Evolutionary conservation across 441 rosid species (phyloP).

Genomic region (Syzygium malaccense): DNA sequence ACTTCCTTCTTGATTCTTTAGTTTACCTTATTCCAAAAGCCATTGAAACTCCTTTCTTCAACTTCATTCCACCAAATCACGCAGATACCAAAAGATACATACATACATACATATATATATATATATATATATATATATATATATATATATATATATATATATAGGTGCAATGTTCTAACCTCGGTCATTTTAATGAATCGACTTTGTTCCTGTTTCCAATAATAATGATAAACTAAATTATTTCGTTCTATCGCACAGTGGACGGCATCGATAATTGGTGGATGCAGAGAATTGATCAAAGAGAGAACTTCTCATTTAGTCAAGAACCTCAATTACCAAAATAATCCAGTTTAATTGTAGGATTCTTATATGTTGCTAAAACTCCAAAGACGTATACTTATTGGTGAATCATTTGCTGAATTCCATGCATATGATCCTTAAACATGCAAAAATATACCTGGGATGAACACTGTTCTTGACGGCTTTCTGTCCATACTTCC

Average conservation of each 20-base stretch:
- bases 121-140: neutral
- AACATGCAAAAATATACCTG: constrained; percentile 17
- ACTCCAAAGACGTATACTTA: neutral
- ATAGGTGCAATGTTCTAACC: neutral
- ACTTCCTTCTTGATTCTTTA: neutral
- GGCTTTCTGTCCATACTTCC: constrained; percentile 56
- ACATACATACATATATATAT: too few species aligned
- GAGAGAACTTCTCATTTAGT: neutral
- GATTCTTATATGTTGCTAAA: neutral
- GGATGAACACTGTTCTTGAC: constrained; percentile 39
- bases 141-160: neutral
- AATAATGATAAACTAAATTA: neutral
- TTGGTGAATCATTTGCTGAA: neutral
- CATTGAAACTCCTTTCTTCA: neutral
- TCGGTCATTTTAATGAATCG: neutral
- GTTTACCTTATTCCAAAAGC: neutral
- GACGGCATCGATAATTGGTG: neutral
- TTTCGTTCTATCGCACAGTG: neutral
- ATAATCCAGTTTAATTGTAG: neutral
- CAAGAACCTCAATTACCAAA: neutral
- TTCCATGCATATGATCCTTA: neutral
- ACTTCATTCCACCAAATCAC: neutral
- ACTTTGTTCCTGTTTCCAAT: neutral
- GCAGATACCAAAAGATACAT: neutral
- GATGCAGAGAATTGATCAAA: neutral